Evolutionary conservation across 139 green algal genomes (phyloP).

Genomic region (Microglena sp.): DNA sequence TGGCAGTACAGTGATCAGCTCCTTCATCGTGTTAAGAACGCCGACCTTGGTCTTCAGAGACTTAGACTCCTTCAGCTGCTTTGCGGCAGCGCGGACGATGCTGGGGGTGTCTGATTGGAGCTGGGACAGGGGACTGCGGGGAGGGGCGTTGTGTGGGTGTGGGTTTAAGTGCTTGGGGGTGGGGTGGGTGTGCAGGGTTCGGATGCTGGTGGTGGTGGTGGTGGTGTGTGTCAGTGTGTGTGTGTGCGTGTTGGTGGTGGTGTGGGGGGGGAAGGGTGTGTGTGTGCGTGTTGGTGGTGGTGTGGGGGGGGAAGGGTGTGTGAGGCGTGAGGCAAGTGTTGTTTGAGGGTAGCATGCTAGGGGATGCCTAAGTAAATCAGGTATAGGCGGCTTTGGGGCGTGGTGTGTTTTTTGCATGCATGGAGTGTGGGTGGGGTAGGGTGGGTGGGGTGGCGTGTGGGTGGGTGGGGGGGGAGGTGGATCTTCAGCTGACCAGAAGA

Average conservation of each 20-base stretch:
- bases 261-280: background rate
- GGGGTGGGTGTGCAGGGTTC: background rate
- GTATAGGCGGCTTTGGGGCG: too few relatives aligned
- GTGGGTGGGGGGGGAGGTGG: too few relatives aligned
- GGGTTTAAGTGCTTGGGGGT: background rate
- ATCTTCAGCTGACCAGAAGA: too few relatives aligned
- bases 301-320: background rate
- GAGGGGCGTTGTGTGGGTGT: background rate
- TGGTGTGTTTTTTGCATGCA: too few relatives aligned
- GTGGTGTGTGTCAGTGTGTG: constrained; percentile 2
- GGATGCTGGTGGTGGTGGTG: background rate
- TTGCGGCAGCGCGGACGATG: constrained; percentile 42
- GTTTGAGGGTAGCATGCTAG: too few relatives aligned
- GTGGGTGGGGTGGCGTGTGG: too few relatives aligned
- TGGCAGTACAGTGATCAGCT: constrained; percentile 61
- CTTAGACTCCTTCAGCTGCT: constrained; percentile 61
- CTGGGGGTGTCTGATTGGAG: constrained; percentile 42
- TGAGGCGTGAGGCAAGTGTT: background rate
- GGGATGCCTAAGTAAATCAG: too few relatives aligned
- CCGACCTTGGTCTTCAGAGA: constrained; percentile 58
- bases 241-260: too few relatives aligned
- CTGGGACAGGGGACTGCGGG: constrained; percentile 22
- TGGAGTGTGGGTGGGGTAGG: too few relatives aligned
- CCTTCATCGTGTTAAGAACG: constrained; percentile 60
- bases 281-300: background rate